Percentiles rank a stretch among this genome's conserved stretches.
phyloP scores from a whole-genome alignment of 2,329 filamentous ascomycete species.

The Scedosporium aurantiacum region DNA sequence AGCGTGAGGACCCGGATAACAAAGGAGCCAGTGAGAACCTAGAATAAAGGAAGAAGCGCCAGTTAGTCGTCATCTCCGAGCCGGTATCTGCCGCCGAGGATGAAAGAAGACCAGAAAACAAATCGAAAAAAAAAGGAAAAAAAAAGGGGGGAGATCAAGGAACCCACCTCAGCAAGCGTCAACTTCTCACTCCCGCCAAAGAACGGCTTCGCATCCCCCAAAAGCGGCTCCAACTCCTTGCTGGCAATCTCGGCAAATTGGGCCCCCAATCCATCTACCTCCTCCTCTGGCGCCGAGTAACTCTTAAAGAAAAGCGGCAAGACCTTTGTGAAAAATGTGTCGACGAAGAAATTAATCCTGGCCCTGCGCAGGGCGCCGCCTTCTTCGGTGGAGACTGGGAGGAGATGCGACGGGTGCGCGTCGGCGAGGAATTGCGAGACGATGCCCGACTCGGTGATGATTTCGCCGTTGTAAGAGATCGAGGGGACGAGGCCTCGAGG shows the following conservation, averaged over 20 bases:
- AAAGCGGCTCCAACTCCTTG: constrained; percentile 64
- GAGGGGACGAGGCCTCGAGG: constrained; percentile 68
- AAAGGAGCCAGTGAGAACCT: constrained; percentile 58
- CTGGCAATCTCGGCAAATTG: constrained; percentile 44
- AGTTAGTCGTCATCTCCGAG: not conserved
- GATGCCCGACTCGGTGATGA: constrained; percentile 63
- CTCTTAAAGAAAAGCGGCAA: constrained; percentile 33
- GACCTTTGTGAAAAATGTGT: constrained; percentile 56
- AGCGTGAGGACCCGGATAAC: constrained; percentile 47
- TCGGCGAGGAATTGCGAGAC: constrained; percentile 64
- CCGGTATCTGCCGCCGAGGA: not conserved
- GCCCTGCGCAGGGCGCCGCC: constrained; percentile 52
- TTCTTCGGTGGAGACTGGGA: constrained; percentile 41
- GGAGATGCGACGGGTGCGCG: constrained; percentile 54
- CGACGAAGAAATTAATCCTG: constrained; percentile 59
- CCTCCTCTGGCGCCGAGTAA: constrained; percentile 36
- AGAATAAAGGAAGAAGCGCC: constrained; percentile 6
- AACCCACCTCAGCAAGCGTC: constrained; percentile 61
- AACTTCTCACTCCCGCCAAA: constrained; percentile 53
- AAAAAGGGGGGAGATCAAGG: not conserved
- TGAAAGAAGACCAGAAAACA: not conserved
- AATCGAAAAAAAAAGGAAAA: not conserved
- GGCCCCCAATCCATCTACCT: constrained; percentile 34
- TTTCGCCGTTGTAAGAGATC: constrained; percentile 53
- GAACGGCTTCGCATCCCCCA: constrained; percentile 46